Evolutionary conservation across 2,329 filamentous ascomycete genomes (phyloP), one percentile per base, ranked within the genome.

Genomic region (Teratosphaeria viscida): DNA sequence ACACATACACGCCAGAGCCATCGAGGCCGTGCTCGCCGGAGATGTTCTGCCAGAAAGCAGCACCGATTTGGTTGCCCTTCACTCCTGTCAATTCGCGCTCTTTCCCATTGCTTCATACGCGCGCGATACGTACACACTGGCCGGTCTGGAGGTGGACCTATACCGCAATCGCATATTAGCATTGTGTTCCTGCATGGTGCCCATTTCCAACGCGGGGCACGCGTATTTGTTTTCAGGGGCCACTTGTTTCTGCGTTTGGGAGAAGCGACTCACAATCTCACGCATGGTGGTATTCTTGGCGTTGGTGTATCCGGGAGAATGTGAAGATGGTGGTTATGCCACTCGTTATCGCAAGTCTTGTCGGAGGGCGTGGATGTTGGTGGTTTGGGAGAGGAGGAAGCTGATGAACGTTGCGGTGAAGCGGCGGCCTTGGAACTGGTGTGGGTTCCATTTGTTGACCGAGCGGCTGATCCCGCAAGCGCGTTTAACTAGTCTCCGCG

Each of bases 51-150:
- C 94, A 99, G 86, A 99, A 99, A 81, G 94, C 94, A 84, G 94
- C 94, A 92, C 94, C 94, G 72, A 97, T 96, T 90, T 99, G 94
- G 89, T 99, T 99, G 86, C 94, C 94, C 92, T 96, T 62, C 55
- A 54, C 37, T 34, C 56, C 59, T 65, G 67, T 71, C 55, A 56
- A 68, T 63, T 69, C 59, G 63, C 62, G 35, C 34, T 49, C 47
- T 55, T 57, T 43, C 54, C 52, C n/a, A n/a, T 57, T 6, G 26
- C 14, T 10, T 59, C 12, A 6, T 37, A 8, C 14, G 26, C 16
- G 55, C 27, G 37, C 10, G 23, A 57, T 59, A 84, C 86, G 81
- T 86, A 96, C 92, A 84, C 94, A 97, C 87, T 99, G 94, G 80
- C 94, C 94, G 85, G 94, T 99, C 84, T 99, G 94, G 73, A 99